A percentile compares a stretch with the other conserved stretches of the same genome.
Evolutionary conservation across 2,329 filamentous ascomycete species (phyloP).

Genomic region (Verticillium zaregamsianum): DNA sequence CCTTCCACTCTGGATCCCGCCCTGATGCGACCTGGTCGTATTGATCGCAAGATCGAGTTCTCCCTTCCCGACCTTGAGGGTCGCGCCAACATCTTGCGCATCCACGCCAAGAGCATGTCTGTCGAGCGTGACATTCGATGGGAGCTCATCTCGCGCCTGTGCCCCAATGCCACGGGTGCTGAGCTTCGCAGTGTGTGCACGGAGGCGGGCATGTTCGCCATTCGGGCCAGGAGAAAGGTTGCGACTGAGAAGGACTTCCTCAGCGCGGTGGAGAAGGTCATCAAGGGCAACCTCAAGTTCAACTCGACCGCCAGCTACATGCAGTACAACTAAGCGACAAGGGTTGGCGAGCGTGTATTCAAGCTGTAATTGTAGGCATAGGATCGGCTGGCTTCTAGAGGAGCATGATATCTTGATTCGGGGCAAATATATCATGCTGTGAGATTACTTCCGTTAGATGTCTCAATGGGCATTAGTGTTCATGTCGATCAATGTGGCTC

Average conservation of each 20-base stretch:
- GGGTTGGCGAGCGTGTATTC: slow-evolving; percentile 7
- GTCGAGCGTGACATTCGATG: slow-evolving; percentile 98
- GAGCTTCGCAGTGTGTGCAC: slow-evolving; percentile 96
- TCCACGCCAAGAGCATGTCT: slow-evolving; percentile 99
- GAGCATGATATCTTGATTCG: slow-evolving; percentile 9
- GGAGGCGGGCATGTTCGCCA: slow-evolving; percentile 98
- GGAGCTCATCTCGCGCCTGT: slow-evolving; percentile 96
- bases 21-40: slow-evolving; percentile 93
- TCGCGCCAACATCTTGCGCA: slow-evolving; percentile 93
- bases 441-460: background rate
- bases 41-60: slow-evolving; percentile 99
- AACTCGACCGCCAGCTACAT: slow-evolving; percentile 97
- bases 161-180: slow-evolving; percentile 94
- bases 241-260: slow-evolving; percentile 99
- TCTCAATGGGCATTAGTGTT: too few relatives aligned
- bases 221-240: slow-evolving; percentile 90
- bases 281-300: slow-evolving; percentile 99
- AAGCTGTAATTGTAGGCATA: slow-evolving; percentile 18
- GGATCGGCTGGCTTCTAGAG: slow-evolving; percentile 11
- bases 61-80: slow-evolving; percentile 95
- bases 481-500: too few relatives aligned
- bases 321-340: slow-evolving; percentile 82
- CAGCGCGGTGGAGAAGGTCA: slow-evolving; percentile 97
- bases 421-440: slow-evolving; percentile 11
- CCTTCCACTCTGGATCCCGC: slow-evolving; percentile 95